Base-by-base conservation (phyloP, 2,329 filamentous ascomycete species). In the Penicillium sp. region DNA sequence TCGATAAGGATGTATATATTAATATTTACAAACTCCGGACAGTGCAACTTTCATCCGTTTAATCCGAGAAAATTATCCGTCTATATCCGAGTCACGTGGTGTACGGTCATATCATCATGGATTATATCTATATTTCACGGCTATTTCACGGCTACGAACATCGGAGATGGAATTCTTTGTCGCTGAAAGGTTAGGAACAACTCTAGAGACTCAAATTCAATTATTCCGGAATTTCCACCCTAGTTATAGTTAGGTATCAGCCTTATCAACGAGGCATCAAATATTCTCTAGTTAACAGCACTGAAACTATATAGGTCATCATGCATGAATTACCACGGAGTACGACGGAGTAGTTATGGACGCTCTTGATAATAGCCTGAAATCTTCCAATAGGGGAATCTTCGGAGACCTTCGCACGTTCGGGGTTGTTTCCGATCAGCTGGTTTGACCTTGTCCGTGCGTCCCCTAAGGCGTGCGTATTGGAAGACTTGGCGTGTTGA, bases 81-180 rank as follows among this genome's bases (percentile, higher is more conserved):
- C 41, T 63, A 63, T 64, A 64, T 63, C 62, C 62, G 62, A 37
- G 16, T 58, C 60, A 64, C 60, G 50, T 62, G 58, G 4, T 22
- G 22, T 22, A 22, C 22, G 4, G 2, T 22, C 22, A 22, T 22
- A 22, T 22, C 22, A 22, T 4, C 22, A 22, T 22, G 22, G 22
- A 22, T 22, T 3, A 22, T 22, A 22, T 22, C 4, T 22, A 22
- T 22, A 22, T 22, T 22, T 4, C 22, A 22, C 22, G 2, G 7
- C 25, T 22, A 22, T 22, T 22, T 4, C 22, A 22, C 22, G 2
- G 7, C 25, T 38, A 11, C 16, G 3, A n/a, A 28, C 12, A 19
- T 6, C n/a, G 5, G 10, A 14, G 16, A 22, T 41, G 1, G 11
- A 30, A 43, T 35, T 46, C 8, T 16, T 30, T 0, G 2, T n/a